phyloP scores from a whole-genome alignment of 192 early-diverging fungal species.

The Jimgerdemannia flammicorona region DNA sequence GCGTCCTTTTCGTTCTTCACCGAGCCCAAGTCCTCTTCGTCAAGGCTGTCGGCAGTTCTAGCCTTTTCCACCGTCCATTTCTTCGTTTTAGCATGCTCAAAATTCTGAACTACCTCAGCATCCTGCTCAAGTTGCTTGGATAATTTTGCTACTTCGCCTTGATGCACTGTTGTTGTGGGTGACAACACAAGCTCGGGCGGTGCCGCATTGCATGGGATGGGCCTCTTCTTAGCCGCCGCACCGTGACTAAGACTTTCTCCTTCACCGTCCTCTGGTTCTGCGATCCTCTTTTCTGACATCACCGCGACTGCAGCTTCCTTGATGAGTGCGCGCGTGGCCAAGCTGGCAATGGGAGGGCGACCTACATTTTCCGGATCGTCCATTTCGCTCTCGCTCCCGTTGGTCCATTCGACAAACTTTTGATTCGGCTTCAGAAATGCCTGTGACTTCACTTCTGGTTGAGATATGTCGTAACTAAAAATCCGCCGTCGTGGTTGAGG shows the following conservation, averaged over 20 bases:
- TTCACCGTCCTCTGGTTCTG: background rate
- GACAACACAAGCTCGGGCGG: background rate
- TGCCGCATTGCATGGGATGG: background rate
- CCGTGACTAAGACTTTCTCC: background rate
- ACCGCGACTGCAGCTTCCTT: background rate
- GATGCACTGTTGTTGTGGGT: background rate
- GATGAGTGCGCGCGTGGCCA: background rate
- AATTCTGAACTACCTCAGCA: background rate
- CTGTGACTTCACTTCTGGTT: background rate
- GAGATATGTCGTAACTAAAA: background rate
- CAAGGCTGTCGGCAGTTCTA: background rate
- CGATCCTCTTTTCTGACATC: background rate
- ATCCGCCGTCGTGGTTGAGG: background rate
- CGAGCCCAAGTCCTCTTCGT: background rate
- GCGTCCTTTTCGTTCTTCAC: background rate
- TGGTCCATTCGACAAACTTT: background rate
- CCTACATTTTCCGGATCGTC: background rate
- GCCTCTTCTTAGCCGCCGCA: background rate
- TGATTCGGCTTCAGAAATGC: background rate
- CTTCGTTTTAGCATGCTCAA: background rate
- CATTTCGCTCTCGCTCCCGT: too few relatives aligned
- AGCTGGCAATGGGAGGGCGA: background rate
- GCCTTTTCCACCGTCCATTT: background rate
- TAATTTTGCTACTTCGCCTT: background rate
- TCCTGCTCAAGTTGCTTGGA: background rate